Evolutionary conservation across 805 yeast species (phyloP).

Genomic region (Sugiyamaella chiloensis): DNA sequence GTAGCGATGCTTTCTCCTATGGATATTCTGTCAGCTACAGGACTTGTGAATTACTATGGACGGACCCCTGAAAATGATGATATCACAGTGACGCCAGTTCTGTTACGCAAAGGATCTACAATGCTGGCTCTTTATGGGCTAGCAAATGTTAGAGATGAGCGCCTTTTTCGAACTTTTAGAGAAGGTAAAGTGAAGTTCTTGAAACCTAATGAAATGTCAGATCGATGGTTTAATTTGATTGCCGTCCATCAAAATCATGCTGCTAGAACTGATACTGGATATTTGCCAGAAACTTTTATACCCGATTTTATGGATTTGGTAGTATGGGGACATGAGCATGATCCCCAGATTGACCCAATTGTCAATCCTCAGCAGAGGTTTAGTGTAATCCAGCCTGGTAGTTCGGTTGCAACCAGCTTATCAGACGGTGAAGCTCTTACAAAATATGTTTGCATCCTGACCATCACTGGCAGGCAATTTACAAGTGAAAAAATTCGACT

Average conservation of each 20-base stretch:
- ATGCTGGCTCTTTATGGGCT: constrained; percentile 84
- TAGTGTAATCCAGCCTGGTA: constrained; percentile 85
- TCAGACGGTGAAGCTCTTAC: constrained; percentile 77
- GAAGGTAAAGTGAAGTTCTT: constrained; percentile 77
- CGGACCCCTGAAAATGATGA: constrained; percentile 71
- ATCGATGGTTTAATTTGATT: constrained; percentile 79
- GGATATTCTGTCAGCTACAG: constrained; percentile 77
- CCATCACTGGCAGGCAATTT: constrained; percentile 56
- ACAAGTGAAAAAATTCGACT: constrained; percentile 59
- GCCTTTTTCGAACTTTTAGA: constrained; percentile 76
- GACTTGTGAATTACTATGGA: constrained; percentile 88
- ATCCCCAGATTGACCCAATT: constrained; percentile 71
- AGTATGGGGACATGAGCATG: constrained; percentile 98
- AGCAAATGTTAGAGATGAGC: constrained; percentile 84
- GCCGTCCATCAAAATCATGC: constrained; percentile 89
- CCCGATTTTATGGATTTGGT: constrained; percentile 81
- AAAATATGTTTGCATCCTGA: constrained; percentile 71
- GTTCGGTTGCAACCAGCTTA: constrained; percentile 87
- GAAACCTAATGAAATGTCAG: constrained; percentile 56
- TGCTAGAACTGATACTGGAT: constrained; percentile 73
- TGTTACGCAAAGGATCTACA: constrained; percentile 79
- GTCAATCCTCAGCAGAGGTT: constrained; percentile 56
- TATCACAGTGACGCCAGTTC: constrained; percentile 68
- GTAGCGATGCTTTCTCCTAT: constrained; percentile 71
- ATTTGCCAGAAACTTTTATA: constrained; percentile 77